Evolutionary conservation across 2,329 filamentous ascomycete species (phyloP), one percentile per base, ranked within the genome.

Genomic region (Phialophora chinensis): DNA sequence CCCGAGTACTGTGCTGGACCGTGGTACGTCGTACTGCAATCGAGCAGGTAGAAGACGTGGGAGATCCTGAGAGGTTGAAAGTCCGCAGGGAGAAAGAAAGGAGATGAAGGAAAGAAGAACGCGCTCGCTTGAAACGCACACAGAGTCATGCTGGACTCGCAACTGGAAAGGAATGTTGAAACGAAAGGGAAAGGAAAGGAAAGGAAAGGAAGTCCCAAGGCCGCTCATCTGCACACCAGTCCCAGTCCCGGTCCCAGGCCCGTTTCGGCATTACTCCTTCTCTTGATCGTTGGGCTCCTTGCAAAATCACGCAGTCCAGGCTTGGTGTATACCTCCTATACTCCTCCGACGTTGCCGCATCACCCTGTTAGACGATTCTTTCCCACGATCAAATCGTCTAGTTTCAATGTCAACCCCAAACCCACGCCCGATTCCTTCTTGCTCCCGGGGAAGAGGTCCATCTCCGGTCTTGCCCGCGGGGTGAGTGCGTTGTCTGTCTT

Each of bases 351-450:
- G 6, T 8, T 5, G 20, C 11, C 20, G 1, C 2, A 23, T 27
- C 7, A 52, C 49, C 23, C 4, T 10, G 20, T 8, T 3, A 27
- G 4, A 8, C 14, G 14, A 52, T 29, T 52, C 49, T 2, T 52
- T 29, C 53, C 53, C 53, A 35, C 29, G 29, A 20, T 31, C 27
- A 55, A 35, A 17, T 35, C 29, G 35, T 55, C 53, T 12, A 35
- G 2, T n/a, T 20, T 55, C 53, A 55, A 35, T 12, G 8, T 55
- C 14, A 55, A 31, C 12, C 53, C 53, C 29, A 33, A 55, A 6
- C 53, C 53, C 11, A 55, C 53, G 35, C 23, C 55, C 7, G 55
- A 23, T 33, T 58, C 55, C 35, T 58, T 47, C 11, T 33, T 58
- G 2, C n/a, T 47, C 14, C 31, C 33, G 35, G 14, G 20, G 17